A percentile compares a stretch with the other conserved stretches of the same genome.
Evolutionary conservation across 768 basidiomycete genomes (phyloP).

Genomic region (Russula vinacea): DNA sequence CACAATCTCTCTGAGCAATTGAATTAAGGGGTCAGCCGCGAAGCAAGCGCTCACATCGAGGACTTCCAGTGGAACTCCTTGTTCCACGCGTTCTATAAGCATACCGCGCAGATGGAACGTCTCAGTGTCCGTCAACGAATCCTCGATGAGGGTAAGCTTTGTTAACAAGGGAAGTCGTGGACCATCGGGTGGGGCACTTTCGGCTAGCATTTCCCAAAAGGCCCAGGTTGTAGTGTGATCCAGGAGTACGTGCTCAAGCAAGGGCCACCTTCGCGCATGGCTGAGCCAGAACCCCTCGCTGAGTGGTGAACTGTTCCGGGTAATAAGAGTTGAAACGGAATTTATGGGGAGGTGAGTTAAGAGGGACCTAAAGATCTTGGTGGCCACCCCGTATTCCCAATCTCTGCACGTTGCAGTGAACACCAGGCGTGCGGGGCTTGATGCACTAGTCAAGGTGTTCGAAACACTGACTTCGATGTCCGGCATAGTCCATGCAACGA

Average conservation of each 20-base stretch:
- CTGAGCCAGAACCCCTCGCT: neutral
- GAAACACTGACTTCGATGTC: neutral
- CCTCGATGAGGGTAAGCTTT: neutral
- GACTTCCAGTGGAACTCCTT: constrained; percentile 1
- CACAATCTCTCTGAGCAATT: constrained; percentile 5
- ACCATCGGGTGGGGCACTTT: neutral
- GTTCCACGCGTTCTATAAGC: neutral
- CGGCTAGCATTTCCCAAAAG: neutral
- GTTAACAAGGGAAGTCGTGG: constrained; percentile 3
- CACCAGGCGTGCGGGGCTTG: too few relatives aligned
- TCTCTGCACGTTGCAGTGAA: too few relatives aligned
- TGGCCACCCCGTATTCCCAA: neutral
- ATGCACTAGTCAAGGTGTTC: fast-evolving
- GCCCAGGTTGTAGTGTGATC: neutral
- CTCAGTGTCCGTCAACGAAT: neutral
- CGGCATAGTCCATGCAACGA: constrained; percentile 7
- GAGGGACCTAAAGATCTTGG: neutral
- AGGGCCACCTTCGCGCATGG: neutral
- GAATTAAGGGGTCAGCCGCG: neutral
- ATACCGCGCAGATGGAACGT: neutral
- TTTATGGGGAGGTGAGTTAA: neutral
- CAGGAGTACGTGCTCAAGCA: neutral
- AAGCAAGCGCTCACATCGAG: neutral
- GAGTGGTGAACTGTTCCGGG: neutral
- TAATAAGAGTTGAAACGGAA: neutral